Base-by-base conservation (phyloP, 2,329 filamentous ascomycete species). In the Nothophaeocryptopus gaeumannii region DNA sequence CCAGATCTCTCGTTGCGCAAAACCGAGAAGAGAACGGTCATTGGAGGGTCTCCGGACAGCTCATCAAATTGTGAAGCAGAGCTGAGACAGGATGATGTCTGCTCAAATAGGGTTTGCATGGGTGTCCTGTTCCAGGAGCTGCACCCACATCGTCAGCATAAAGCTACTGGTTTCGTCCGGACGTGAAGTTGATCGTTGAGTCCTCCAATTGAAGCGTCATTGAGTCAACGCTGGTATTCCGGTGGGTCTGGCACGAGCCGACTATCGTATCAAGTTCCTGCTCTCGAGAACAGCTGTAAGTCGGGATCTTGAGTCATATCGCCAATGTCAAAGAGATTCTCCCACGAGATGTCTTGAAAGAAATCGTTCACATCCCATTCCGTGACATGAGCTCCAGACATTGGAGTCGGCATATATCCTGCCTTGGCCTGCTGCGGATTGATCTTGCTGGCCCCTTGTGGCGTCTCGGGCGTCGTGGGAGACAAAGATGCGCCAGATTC, bases 281-380 rank as follows among this genome's bases (percentile, higher is more conserved):
- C 20, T 26, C 20, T 26, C 20, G 20, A 26, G 12, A 51, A 54
- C 20, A 56, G 54, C 15, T 54, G 54, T 42, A 54, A 45, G 16
- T 55, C 55, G 2, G 52, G 37, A 13, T 53, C 47, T 30, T 58
- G 55, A 9, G 42, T 44, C 30, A 52, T 50, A 13, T 55, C 47
- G 4, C 50, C 46, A 41, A 58, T 54, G n/a, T 59, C 55, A 32
- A 59, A 58, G 3, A 59, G 44, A 20, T 55, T 59, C 37, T 59
- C 56, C 57, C 57, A 59, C 11, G 50, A 54, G 5, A 58, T 32
- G 40, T 59, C 52, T 26, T 48, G 50, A 14, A 59, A 59, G 45
- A 59, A 54, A 43, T 59, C 57, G 35, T 57, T 55, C 35, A 54
- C 50, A 29, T 58, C 50, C 55, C 57, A 54, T 37, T 53, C 51